A percentile compares a stretch with the other conserved stretches of the same genome.
phyloP scores from a whole-genome alignment of 768 basidiomycete species.

The Boletellus emodensis region DNA sequence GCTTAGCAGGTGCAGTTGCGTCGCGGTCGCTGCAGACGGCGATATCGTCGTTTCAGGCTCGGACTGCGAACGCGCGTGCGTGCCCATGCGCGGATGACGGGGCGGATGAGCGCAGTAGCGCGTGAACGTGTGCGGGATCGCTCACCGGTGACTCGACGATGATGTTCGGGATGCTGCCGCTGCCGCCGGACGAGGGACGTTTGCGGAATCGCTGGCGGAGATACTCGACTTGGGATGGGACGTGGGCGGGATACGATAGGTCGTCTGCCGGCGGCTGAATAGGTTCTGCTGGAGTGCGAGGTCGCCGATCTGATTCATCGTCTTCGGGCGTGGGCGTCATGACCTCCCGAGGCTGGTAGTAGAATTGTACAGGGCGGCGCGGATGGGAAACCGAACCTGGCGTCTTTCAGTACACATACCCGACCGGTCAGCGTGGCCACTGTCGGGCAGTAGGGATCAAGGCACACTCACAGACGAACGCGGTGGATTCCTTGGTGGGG shows the following conservation, averaged over 20 bases:
- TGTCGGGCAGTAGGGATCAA: not conserved
- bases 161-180: slow-evolving; percentile 36
- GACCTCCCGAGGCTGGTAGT: slow-evolving; percentile 32
- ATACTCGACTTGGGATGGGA: slow-evolving; percentile 19
- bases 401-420: slow-evolving; percentile 10
- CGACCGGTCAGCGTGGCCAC: slow-evolving; percentile 3
- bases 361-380: slow-evolving; percentile 11
- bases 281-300: slow-evolving; percentile 8
- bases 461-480: slow-evolving; percentile 21
- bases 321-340: slow-evolving; percentile 26
- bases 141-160: slow-evolving; percentile 47
- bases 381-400: slow-evolving; percentile 11
- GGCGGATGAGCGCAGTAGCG: not conserved
- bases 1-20: slow-evolving; percentile 41
- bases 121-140: not conserved
- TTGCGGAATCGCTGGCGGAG: slow-evolving; percentile 27
- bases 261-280: slow-evolving; percentile 3
- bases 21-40: slow-evolving; percentile 21
- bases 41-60: slow-evolving; percentile 37
- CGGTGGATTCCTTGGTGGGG: slow-evolving; percentile 11
- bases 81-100: not conserved
- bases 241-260: slow-evolving; percentile 10
- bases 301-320: slow-evolving; percentile 9
- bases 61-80: slow-evolving; percentile 29
- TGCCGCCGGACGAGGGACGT: slow-evolving; percentile 31